Evolutionary conservation across 2,329 filamentous ascomycete species (phyloP).

Genomic region (Exophiala viscosa): DNA sequence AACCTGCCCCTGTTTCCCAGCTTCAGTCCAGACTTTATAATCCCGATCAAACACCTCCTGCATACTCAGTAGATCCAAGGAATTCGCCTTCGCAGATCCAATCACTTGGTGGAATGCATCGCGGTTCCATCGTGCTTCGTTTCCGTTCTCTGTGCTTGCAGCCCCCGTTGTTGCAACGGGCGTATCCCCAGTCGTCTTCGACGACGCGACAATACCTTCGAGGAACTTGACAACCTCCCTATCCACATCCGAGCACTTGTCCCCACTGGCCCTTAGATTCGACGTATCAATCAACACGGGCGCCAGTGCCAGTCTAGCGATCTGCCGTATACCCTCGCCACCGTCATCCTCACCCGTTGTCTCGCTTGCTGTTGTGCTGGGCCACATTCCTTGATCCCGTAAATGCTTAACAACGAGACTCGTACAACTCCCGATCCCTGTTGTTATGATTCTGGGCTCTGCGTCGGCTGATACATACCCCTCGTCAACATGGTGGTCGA

Average conservation of each 20-base stretch:
- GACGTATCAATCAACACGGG: slow-evolving; percentile 45
- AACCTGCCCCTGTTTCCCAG: slow-evolving; percentile 31
- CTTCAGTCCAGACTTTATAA: slow-evolving; percentile 59
- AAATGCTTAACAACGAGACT: slow-evolving; percentile 54
- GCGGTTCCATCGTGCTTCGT: slow-evolving; percentile 27
- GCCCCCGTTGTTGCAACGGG: neutral
- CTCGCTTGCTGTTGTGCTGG: neutral
- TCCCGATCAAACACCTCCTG: slow-evolving; percentile 59
- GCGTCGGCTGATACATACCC: slow-evolving; percentile 43
- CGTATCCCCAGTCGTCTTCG: neutral
- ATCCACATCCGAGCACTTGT: slow-evolving; percentile 47
- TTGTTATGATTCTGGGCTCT: slow-evolving; percentile 52
- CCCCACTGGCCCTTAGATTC: slow-evolving; percentile 41
- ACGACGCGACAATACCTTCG: slow-evolving; percentile 47
- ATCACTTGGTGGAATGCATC: slow-evolving; percentile 51
- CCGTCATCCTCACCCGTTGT: slow-evolving; percentile 7
- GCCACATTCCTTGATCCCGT: slow-evolving; percentile 45
- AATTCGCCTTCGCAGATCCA: slow-evolving; percentile 53
- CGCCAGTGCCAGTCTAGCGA: slow-evolving; percentile 39
- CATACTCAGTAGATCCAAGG: slow-evolving; percentile 50
- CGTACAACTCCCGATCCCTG: slow-evolving; percentile 55
- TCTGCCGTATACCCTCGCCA: slow-evolving; percentile 40
- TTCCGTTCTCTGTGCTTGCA: neutral
- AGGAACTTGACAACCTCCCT: slow-evolving; percentile 50
- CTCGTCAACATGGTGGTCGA: slow-evolving; percentile 64